These are phyloP conservation scores for Botrytis cinerea DNA, from an alignment of 2,329 filamentous ascomycete species.

Conservation along the genomic window DNA sequence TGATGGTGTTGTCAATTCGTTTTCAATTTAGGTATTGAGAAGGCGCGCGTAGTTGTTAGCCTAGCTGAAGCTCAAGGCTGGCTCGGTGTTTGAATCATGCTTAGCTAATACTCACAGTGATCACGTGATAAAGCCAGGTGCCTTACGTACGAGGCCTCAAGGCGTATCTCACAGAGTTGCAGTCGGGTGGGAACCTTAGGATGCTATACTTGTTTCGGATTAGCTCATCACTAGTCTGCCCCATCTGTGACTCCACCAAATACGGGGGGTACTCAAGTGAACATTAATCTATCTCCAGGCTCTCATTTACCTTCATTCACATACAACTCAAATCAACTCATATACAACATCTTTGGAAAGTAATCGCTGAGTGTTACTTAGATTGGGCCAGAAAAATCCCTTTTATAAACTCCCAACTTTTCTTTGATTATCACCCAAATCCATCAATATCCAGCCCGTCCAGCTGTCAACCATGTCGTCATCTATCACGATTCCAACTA, in stretches of 20 bases:
- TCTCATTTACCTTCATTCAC: background rate
- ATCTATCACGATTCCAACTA: constrained; percentile 66
- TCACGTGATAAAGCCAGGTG: rapidly evolving
- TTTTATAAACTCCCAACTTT: background rate
- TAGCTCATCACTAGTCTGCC: background rate
- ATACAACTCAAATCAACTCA: background rate
- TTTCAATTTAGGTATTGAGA: constrained; percentile 5
- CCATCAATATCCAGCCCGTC: background rate
- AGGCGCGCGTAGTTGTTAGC: constrained; percentile 26
- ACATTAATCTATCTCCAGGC: constrained; percentile 5
- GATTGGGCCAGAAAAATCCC: background rate
- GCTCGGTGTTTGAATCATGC: background rate
- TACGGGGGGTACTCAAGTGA: background rate
- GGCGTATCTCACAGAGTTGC: background rate
- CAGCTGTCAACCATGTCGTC: constrained; percentile 53
- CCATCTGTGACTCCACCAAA: constrained; percentile 14
- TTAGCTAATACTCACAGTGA: background rate
- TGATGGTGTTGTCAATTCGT: constrained; percentile 13
- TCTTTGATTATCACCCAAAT: background rate
- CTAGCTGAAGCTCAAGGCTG: constrained; percentile 14
- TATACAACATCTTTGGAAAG: background rate
- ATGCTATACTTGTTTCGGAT: background rate
- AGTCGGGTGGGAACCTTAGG: background rate
- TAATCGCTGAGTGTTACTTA: background rate
- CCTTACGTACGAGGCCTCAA: background rate